Evolutionary conservation across 257 asterid species (phyloP), one percentile per base, ranked within the genome.

Genomic region (Gentiana dahurica): DNA sequence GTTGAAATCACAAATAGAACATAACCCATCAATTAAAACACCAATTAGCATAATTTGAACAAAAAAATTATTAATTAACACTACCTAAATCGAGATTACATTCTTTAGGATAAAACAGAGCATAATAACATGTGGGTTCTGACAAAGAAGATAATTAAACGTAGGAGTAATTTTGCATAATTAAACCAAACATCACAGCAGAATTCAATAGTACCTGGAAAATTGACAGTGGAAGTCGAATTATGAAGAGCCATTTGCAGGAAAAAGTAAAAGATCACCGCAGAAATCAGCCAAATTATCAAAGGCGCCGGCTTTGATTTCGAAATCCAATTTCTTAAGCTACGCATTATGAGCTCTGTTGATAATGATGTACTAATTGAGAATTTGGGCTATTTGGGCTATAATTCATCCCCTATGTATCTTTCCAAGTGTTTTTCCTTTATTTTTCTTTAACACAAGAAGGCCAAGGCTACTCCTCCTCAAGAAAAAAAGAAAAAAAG

Each of bases 281-380:
- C 74, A 49, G 77, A 79, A 54, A 79, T 65, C 12, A 68, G 70
- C 95, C 94, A 91, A 61, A 91, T 76, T 39, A 71, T 59, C 3
- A 76, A 55, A 8, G 65, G 61, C 36, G 76, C 73, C 66, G 77
- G 74, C 57, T 63, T 70, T 6, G 81, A 59, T 12, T 61, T 60
- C 50, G 66, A 68, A 72, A 81, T 60, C n/a, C 64, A 62, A 48
- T 65, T 73, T 65, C 71, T 75, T 57, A 64, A 59, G 62, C 77
- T 64, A 67, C 61, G 54, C 77, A 71, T 70, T 53, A 36, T 53
- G 11, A 24, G 36, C 34, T 24, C 37, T 36, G 4, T 32, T 56
- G 15, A 13, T 24, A 12, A 34, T 33, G 41, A 13, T n/a, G 15
- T 24, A 24, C 45, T 58, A 41, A 45, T 46, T n/a, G 4, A 34